Evolutionary conservation across 1,284 basidiomycete genomes (phyloP).

Genomic region (Leccinum discolor): DNA sequence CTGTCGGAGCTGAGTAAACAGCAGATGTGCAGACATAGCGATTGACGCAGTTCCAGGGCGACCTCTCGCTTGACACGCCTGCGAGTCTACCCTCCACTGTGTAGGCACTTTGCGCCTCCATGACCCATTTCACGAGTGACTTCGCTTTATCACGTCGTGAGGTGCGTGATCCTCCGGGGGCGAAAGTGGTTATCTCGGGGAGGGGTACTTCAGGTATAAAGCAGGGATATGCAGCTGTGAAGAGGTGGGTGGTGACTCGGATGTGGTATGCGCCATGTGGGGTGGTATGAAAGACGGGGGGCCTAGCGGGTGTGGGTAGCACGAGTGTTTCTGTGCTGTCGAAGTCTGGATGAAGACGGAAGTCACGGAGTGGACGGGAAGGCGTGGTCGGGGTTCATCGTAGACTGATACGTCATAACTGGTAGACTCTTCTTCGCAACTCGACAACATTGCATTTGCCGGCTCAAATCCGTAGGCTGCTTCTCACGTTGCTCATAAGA

Average conservation of each 20-base stretch:
- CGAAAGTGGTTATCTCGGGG: conserved; percentile 31
- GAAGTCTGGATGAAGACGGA: conserved; percentile 13
- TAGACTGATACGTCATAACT: conserved; percentile 10
- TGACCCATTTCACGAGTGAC: conserved; percentile 21
- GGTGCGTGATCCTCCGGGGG: conserved; percentile 14
- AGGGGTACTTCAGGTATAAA: conserved; percentile 46
- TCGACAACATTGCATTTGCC: too few species aligned
- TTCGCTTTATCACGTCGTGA: conserved; percentile 32
- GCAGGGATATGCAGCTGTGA: conserved; percentile 74
- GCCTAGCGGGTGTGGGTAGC: conserved; percentile 22
- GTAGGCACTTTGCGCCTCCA: conserved; percentile 23
- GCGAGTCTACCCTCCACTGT: conserved; percentile 15
- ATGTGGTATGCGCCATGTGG: background rate
- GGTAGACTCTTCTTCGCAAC: too few species aligned
- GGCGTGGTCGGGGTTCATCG: conserved; percentile 19
- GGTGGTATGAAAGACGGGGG: conserved; percentile 21
- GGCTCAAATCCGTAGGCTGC: too few species aligned
- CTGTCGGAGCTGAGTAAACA: conserved; percentile 16
- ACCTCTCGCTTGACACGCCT: conserved; percentile 33
- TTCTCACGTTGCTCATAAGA: too few species aligned
- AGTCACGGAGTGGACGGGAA: conserved; percentile 20
- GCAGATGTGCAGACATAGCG: conserved; percentile 44
- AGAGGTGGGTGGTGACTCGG: conserved; percentile 60
- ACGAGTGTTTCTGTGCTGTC: conserved; percentile 8
- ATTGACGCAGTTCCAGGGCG: conserved; percentile 59